Conservation (phyloP, 1,139 yeast genomes). For the Debaryomycetaceae sp. region DNA sequence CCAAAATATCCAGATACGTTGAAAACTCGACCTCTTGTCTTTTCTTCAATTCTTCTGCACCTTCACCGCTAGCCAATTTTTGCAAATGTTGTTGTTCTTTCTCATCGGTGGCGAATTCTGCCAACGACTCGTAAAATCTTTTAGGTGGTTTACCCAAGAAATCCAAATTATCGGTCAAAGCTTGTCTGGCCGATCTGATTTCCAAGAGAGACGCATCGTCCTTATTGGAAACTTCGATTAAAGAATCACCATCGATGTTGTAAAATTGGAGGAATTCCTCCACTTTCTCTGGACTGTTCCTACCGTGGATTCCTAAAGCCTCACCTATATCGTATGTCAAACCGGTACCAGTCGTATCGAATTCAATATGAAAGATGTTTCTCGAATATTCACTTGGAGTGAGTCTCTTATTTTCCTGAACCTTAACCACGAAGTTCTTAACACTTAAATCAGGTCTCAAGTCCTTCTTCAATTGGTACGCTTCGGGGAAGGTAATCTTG, state of each 20-base stretch:
- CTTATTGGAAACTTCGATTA: conserved; percentile 69
- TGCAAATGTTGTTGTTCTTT: conserved; percentile 61
- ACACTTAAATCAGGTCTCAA: conserved; percentile 92
- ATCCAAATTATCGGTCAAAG: conserved; percentile 76
- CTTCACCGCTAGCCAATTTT: conserved; percentile 69
- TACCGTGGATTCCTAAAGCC: conserved; percentile 93
- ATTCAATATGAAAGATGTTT: conserved; percentile 95
- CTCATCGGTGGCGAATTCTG: conserved; percentile 68
- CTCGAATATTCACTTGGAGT: conserved; percentile 92
- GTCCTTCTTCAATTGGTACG: conserved; percentile 51
- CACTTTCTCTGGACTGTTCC: conserved; percentile 67
- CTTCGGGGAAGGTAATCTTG: conserved; percentile 77
- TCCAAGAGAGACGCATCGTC: conserved; percentile 60
- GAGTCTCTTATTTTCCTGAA: conserved; percentile 85
- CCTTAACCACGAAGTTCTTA: conserved; percentile 81
- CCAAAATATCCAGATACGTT: conserved; percentile 78
- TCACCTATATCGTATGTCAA: conserved; percentile 92
- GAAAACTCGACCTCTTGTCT: conserved; percentile 82
- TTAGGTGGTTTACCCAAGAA: conserved; percentile 95
- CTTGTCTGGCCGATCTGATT: conserved; percentile 78
- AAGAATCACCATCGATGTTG: conserved; percentile 63
- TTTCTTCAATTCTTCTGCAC: conserved; percentile 81
- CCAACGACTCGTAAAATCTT: conserved; percentile 83
- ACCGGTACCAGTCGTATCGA: conserved; percentile 88
- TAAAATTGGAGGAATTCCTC: conserved; percentile 67